Evolutionary conservation across 768 basidiomycete species (phyloP), one percentile per base, ranked within the genome.

Genomic region (Rhodotorula graminis): DNA sequence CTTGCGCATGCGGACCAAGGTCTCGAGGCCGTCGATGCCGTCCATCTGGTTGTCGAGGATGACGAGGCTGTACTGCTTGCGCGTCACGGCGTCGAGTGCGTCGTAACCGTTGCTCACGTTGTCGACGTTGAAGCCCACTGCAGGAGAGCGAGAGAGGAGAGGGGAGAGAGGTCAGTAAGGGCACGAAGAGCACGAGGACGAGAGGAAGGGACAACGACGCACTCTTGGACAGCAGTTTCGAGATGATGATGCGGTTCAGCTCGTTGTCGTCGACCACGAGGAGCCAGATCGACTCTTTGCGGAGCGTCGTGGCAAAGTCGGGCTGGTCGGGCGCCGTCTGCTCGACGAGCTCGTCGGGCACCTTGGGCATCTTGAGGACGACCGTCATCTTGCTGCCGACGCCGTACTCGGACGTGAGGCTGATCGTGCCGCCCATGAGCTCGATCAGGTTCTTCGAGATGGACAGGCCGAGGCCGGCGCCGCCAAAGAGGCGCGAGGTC

Each of bases 381-480:
- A 71, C 62, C 1, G 46, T 23, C 57, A 77, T 70, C 29, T 37
- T 70, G 4, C 71, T 73, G 29, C 76, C 76, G 58, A 69, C 64
- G 29, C 76, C 74, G 19, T 65, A 59, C 21, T 72, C 71, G 10
- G 74, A 75, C 18, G 61, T 49, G 44, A 77, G 64, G 11, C 21
- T 14, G 60, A 77, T 67, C 3, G 21, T 57, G 11, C 76, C 76
- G 49, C 72, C 72, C 74, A 77, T 73, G 50, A 75, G 64, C 53
- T 73, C 74, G 57, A 72, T 72, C 23, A 77, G 69, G 16, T 72
- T 64, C 52, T 73, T 73, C 49, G 72, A 64, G 78, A 99, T 98
- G 21, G 93, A 94, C 56, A 97, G 84, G 18, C 95, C 95, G 10
- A 98, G 85, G 78, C 95, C 94, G 4, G 94, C 95, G 46, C 94